Evolutionary conservation across 2,329 filamentous ascomycete genomes (phyloP), one percentile per base, ranked within the genome.

Genomic region (Claviceps monticola): DNA sequence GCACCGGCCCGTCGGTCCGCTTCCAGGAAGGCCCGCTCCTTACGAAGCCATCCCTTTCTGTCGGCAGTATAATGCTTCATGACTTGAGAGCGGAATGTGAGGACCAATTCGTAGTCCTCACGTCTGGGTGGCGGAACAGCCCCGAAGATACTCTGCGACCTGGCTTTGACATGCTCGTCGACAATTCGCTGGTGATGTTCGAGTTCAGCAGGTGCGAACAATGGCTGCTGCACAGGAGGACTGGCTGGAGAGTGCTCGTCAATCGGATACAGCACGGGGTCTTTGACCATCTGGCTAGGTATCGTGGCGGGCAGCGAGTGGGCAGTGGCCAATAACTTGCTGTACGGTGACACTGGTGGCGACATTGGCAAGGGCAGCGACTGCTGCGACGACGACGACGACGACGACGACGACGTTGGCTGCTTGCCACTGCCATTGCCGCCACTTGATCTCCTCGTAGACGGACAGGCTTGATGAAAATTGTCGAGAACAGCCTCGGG

Each of bases 241-340:
- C 71, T 71, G 11, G 66, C 57, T 3, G 61, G 66, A 47, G 41
- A 58, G 11, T 62, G 53, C 13, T 79, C 75, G 39, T 71, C 70
- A 39, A 59, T 51, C 9, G 79, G 78, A 56, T 78, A 83, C 36
- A 83, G 66, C 37, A 83, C 79, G 2, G 79, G 79, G 55, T 82
- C 79, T 56, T 71, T 70, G 51, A 72, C 62, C 2, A 56, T 11
- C 43, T 65, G 62, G 42, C 54, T 53, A 21, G 61, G 56, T 17
- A 66, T 59, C 14, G 65, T 65, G 3, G 57, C 53, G 0, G 64
- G 58, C 1, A 59, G 57, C 38, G 65, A 60, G 36, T 57, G 61
- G 45, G 62, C 58, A 34, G 63, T 61, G 47, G 70, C 65, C 48
- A 69, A 64, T 3, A 64, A 55, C 50, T 70, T 71, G 53, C 67